These are phyloP conservation scores for Penicillium digitatum DNA, from an alignment of 2,329 filamentous ascomycete genomes.

Conservation along the genomic window DNA sequence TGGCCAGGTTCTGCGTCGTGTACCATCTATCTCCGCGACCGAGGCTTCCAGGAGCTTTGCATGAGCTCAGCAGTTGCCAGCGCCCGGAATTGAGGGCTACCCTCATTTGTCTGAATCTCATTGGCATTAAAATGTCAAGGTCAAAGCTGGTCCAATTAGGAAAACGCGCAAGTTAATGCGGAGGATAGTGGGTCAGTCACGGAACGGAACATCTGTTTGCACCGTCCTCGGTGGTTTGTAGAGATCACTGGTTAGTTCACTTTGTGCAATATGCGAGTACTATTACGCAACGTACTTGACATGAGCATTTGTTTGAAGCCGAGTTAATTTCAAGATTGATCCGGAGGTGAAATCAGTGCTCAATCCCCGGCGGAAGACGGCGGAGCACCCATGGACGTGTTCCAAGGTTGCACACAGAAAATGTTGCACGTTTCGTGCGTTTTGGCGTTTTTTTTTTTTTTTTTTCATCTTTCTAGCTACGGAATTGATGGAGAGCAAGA, in stretches of 20 bases:
- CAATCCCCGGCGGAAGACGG: neutral
- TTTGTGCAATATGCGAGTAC: neutral
- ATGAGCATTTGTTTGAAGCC: neutral
- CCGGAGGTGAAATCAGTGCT: no score
- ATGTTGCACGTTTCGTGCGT: no score
- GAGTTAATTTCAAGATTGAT: neutral
- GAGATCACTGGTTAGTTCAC: neutral
- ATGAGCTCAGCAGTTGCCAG: conserved; percentile 6
- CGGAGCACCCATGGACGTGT: neutral
- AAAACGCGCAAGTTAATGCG: conserved; percentile 14
- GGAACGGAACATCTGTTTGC: conserved; percentile 10
- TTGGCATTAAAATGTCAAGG: conserved; percentile 22
- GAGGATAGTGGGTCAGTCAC: conserved; percentile 5
- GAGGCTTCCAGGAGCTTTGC: conserved; percentile 1
- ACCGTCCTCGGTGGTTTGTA: neutral
- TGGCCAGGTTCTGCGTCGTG: conserved; percentile 13
- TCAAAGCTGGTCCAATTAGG: neutral
- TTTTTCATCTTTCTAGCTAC: neutral
- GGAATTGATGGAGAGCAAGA: neutral
- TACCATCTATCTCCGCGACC: conserved; percentile 12
- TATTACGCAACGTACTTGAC: neutral
- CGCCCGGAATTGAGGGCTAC: conserved; percentile 11
- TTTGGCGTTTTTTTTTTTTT: no score
- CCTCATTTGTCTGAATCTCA: conserved; percentile 19
- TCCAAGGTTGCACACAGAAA: no score